phyloP scores from a whole-genome alignment of 441 rosid genomes.

The Aquilaria agallochum region DNA sequence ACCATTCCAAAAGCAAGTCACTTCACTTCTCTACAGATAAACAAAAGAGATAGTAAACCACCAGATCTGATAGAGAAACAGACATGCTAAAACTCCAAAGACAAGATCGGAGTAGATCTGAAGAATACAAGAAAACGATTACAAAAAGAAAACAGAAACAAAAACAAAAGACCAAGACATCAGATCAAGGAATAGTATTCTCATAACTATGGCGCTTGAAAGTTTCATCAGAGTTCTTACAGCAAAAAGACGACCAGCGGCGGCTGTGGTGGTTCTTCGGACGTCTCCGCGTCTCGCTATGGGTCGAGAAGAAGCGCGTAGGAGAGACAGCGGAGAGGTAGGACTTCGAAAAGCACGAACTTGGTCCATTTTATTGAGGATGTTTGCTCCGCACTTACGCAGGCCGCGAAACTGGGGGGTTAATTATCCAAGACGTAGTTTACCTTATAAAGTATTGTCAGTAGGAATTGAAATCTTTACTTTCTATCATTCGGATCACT shows the following conservation, averaged over 20 bases:
- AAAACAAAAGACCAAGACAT: background rate
- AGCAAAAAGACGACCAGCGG: constrained; percentile 6
- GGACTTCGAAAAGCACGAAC: constrained; percentile 21
- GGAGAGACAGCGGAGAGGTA: constrained; percentile 10
- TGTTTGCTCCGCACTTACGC: background rate
- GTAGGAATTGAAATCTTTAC: no score
- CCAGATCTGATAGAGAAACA: background rate
- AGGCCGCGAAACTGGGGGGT: no score
- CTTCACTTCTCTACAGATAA: background rate
- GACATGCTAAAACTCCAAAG: background rate
- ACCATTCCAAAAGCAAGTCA: background rate
- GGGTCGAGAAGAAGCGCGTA: constrained; percentile 22
- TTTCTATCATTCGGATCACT: background rate
- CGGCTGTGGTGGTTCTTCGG: constrained; percentile 15
- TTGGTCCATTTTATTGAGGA: constrained; percentile 21
- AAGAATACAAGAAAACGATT: background rate
- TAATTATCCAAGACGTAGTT: no score
- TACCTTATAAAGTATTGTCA: no score
- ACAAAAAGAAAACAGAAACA: background rate
- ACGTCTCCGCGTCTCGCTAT: constrained; percentile 37
- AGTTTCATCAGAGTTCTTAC: background rate
- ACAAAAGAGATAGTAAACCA: background rate
- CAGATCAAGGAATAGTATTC: constrained; percentile 17
- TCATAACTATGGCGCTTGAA: no score
- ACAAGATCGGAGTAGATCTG: background rate